Conservation (phyloP, 805 yeast genomes). For the Candida xiaguanensis region DNA sequence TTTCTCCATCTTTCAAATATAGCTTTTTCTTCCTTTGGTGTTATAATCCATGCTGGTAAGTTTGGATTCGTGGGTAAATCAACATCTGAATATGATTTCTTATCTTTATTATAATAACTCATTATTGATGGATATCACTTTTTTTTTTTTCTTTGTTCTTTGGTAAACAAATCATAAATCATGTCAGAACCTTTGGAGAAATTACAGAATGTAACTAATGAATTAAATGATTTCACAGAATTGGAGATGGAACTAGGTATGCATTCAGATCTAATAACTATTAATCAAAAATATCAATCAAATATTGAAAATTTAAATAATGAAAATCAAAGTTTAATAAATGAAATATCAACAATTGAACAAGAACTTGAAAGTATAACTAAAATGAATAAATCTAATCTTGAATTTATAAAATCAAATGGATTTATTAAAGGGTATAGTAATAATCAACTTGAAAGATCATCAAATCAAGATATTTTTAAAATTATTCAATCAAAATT, state of each 20-base stretch:
- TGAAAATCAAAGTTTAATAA: constrained; percentile 9
- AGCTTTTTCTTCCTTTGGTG: constrained; percentile 73
- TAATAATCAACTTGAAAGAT: constrained; percentile 1
- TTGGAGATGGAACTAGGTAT: constrained; percentile 43
- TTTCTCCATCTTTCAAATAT: constrained; percentile 69
- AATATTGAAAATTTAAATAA: constrained; percentile 15
- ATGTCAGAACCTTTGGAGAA: constrained; percentile 1
- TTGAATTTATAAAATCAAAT: constrained; percentile 13
- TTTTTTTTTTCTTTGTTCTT: constrained; percentile 1
- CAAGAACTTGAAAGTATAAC: constrained; percentile 17
- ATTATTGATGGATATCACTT: constrained; percentile 12
- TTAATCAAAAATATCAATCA: constrained; percentile 25
- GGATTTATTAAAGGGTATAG: not conserved
- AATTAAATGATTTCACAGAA: constrained; percentile 48
- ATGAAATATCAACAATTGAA: constrained; percentile 11
- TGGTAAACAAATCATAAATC: constrained; percentile 1
- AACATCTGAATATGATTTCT: constrained; percentile 34
- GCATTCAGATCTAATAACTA: constrained; percentile 30
- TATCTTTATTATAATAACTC: constrained; percentile 20
- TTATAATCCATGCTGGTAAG: constrained; percentile 71
- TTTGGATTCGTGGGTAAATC: constrained; percentile 40
- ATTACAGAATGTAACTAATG: constrained; percentile 10
- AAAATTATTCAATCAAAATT: constrained; percentile 24
- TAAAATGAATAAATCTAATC: constrained; percentile 18
- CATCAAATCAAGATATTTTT: constrained; percentile 19